A percentile compares a stretch with the other conserved stretches of the same genome.
These are phyloP conservation scores for Tanozyma kutaoensis DNA, from an alignment of 805 yeast genomes.

Conservation along the genomic window DNA sequence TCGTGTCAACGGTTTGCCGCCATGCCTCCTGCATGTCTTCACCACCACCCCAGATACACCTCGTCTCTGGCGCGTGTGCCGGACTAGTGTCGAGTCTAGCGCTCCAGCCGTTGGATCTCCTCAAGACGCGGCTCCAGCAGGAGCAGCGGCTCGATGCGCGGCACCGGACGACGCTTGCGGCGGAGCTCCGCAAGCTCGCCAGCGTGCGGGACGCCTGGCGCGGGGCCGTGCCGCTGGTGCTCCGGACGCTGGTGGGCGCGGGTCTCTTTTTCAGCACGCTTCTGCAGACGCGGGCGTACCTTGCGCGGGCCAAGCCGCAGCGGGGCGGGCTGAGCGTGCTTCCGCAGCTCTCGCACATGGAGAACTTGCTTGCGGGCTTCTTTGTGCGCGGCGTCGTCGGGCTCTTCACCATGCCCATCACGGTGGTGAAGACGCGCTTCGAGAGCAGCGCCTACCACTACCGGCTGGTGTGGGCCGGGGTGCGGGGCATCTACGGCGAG, in stretches of 20 bases:
- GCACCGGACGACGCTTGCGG: slow-evolving; percentile 17
- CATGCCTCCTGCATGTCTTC: no score
- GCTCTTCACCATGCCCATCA: slow-evolving; percentile 84
- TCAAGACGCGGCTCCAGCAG: slow-evolving; percentile 75
- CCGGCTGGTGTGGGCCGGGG: slow-evolving; percentile 48
- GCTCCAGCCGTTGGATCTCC: slow-evolving; percentile 79
- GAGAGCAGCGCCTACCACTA: slow-evolving; percentile 74
- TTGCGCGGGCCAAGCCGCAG: slow-evolving; percentile 20
- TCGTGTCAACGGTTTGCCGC: no score
- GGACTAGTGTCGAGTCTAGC: no score
- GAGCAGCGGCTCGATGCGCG: slow-evolving; percentile 16
- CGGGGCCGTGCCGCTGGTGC: slow-evolving; percentile 84
- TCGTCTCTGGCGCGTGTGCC: no score
- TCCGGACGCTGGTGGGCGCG: slow-evolving; percentile 84
- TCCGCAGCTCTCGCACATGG: slow-evolving; percentile 59
- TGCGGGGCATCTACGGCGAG: slow-evolving; percentile 34
- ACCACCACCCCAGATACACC: no score
- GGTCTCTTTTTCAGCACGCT: slow-evolving; percentile 73
- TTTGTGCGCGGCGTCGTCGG: slow-evolving; percentile 75
- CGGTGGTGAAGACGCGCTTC: slow-evolving; percentile 77
- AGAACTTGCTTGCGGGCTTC: slow-evolving; percentile 68
- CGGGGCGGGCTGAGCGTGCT: slow-evolving; percentile 19
- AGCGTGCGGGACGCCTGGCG: slow-evolving; percentile 60
- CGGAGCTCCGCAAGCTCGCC: slow-evolving; percentile 28
- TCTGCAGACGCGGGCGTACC: slow-evolving; percentile 41